These are phyloP conservation scores for Inga laurina DNA, from an alignment of 306 rosid genomes.

Conservation along the genomic window DNA sequence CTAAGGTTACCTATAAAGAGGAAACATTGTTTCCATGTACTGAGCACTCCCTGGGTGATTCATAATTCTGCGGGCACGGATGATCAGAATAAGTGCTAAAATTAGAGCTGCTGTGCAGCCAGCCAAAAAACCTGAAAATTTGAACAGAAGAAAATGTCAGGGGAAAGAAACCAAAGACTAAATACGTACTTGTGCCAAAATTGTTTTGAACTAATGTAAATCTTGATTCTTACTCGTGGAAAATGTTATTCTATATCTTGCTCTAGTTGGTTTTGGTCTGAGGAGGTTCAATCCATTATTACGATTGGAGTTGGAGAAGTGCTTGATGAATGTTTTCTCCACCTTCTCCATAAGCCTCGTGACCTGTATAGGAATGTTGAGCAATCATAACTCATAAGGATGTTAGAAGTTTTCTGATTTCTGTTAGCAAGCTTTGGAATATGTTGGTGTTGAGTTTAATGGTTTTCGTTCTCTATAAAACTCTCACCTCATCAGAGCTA, in stretches of 20 bases:
- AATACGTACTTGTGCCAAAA: background rate
- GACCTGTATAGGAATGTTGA: conserved; percentile 33
- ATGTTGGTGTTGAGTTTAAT: background rate
- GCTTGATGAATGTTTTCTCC: conserved; percentile 40
- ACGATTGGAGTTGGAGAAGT: conserved; percentile 65
- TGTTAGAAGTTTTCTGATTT: background rate
- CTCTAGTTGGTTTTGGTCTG: conserved; percentile 57
- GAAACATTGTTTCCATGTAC: conserved; percentile 77
- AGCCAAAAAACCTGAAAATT: conserved; percentile 62
- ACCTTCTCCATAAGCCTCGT: conserved; percentile 41
- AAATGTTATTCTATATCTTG: conserved; percentile 65
- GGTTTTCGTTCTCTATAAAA: background rate
- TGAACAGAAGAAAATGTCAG: conserved; percentile 2
- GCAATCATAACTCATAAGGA: background rate
- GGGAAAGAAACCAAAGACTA: background rate
- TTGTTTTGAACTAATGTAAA: background rate
- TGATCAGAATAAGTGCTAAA: conserved; percentile 51
- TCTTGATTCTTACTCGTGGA: conserved; percentile 45
- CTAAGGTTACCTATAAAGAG: conserved; percentile 61
- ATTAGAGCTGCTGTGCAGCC: conserved; percentile 60
- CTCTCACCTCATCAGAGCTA: conserved; percentile 67
- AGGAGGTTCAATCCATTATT: conserved; percentile 58
- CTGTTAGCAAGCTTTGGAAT: background rate
- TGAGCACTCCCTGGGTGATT: conserved; percentile 22
- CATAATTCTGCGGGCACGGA: conserved; percentile 42